Base-by-base conservation (phyloP, 106 monocot species). In the Hemerocallis citrina region DNA sequence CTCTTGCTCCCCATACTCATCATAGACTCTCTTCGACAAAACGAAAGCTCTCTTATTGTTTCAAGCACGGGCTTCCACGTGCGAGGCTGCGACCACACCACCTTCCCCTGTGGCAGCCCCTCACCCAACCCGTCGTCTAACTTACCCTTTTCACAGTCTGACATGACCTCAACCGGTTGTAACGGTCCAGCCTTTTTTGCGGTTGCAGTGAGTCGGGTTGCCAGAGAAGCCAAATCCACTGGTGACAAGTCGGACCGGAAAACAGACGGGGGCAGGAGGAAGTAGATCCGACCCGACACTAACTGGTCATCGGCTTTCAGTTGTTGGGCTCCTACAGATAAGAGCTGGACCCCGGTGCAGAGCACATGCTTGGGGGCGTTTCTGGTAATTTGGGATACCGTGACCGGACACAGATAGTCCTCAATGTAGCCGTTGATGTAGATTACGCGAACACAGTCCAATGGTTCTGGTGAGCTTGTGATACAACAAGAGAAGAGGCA, bases 341-440 rank as follows among this genome's bases (percentile, higher is more conserved):
- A 49, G 29, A 96, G 86, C 17, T 79, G 70, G 9, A 74, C 65
- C 17, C 83, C 45, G 20, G 81, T 61, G 86, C 75, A 90, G 8
- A 90, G 74, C 60, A 90, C 48, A 48, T 72, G 70, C 57, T 65
- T 55, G 2, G 72, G 45, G 3, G 71, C 62, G 44, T 70, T 72
- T 2, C 93, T 83, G 35, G 82, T 76, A 39, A 90, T 63, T n/a
- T 78, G 47, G 12, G 56, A 49, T 13, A 57, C 90, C 7, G 78
- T 90, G 15, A 79, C 48, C 30, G 84, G 80, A 16, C 43, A 61
- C 3, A 40, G 50, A 64, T 68, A 88, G 54, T 88, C 88, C 65
- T 85, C 74, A 28, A 82, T 61, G 71, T 79, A 72, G 38, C 88
- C 92, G 72, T 84, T 93, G 61, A 81, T 51, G 78, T 93, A 88